Evolutionary conservation across 345 rosid genomes (phyloP), one percentile per base, ranked within the genome.

Genomic region (Pistacia vera): DNA sequence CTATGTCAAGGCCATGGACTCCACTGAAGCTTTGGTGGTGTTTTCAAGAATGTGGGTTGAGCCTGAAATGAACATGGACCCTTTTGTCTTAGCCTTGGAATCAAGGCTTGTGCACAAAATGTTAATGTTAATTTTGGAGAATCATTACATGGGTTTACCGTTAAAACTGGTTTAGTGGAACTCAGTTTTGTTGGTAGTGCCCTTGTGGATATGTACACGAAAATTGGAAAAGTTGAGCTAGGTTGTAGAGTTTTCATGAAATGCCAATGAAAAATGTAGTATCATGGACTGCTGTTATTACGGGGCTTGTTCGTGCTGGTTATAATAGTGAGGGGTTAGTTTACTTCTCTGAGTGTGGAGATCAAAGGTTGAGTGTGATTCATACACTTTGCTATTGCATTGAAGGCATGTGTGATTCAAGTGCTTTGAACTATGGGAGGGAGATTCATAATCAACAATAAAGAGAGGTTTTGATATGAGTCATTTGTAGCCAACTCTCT

Each of bases 211-310:
- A 86, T 92, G 98, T 93, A 95, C 80, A 63, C 79, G 36, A 90
- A 89, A 78, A 9, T 67, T 38, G 92, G 93, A 38, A 81, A 81
- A 60, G 78, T 85, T n/a, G 83, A 86, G 16, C 54, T 76, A 20
- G 90, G 94, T 76, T 87, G 87, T 61, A 77, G 80, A 78, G 84
- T 92, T 30, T 95, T 93, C 49, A 80, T 54, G 96, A 88, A 75
- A 87, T 95, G 96, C 90, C 89, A 16, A 33, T 61, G 17, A 85
- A 83, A 77, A 93, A 90, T 81, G 88, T 90, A 0, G 90, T 90
- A 35, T 87, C 98, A 0, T 95, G 98, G 98, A 93, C 99, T 36
- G 88, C 98, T 8, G 71, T 89, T 64, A 95, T 93, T 59, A 89
- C 93, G 0, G 94, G 93, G 57, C 84, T 95, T 74, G 97, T 92